These are phyloP conservation scores for Amborella trichopoda DNA, from an alignment of 164 flowering plant genomes.

Conservation along the genomic window DNA sequence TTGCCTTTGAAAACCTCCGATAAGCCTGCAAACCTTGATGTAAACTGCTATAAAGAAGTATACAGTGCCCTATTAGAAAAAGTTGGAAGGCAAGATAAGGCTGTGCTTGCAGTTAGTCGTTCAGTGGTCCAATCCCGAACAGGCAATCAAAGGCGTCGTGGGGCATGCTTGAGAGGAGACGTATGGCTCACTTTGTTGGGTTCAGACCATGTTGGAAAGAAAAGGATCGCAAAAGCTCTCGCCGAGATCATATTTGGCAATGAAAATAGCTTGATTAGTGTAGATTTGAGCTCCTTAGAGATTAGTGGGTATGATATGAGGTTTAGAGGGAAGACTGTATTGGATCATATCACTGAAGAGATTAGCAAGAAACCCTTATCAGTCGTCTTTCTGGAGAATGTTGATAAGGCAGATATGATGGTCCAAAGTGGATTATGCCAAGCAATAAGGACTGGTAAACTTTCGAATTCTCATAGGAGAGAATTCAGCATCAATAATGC, in stretches of 20 bases:
- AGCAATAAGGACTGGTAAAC: slow-evolving; percentile 66
- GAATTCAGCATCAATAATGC: slow-evolving; percentile 50
- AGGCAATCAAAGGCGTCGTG: slow-evolving; percentile 21
- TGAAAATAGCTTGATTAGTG: slow-evolving; percentile 29
- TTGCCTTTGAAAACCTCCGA: slow-evolving; percentile 16
- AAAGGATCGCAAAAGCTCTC: slow-evolving; percentile 54
- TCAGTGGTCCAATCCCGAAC: slow-evolving; percentile 29
- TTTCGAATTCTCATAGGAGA: slow-evolving; percentile 60
- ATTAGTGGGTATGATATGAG: slow-evolving; percentile 20
- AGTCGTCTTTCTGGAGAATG: slow-evolving; percentile 76
- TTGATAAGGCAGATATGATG: slow-evolving; percentile 56
- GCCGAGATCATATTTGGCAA: slow-evolving; percentile 59
- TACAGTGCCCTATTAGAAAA: slow-evolving; percentile 31
- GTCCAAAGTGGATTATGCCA: slow-evolving; percentile 43
- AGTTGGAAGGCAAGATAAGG: slow-evolving; percentile 60
- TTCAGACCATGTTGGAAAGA: slow-evolving; percentile 57
- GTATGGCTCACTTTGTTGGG: slow-evolving; percentile 70
- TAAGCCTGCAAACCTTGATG: slow-evolving; percentile 14
- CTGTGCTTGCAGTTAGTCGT: slow-evolving; percentile 33
- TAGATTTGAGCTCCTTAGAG: slow-evolving; percentile 38
- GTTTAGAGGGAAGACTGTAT: slow-evolving; percentile 61
- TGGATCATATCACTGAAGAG: slow-evolving; percentile 58
- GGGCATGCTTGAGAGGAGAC: slow-evolving; percentile 35
- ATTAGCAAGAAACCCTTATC: slow-evolving; percentile 48
- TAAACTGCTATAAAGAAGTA: slow-evolving; percentile 42